Conservation (phyloP, 1,139 yeast genomes). For the Kodamaea sp. region DNA sequence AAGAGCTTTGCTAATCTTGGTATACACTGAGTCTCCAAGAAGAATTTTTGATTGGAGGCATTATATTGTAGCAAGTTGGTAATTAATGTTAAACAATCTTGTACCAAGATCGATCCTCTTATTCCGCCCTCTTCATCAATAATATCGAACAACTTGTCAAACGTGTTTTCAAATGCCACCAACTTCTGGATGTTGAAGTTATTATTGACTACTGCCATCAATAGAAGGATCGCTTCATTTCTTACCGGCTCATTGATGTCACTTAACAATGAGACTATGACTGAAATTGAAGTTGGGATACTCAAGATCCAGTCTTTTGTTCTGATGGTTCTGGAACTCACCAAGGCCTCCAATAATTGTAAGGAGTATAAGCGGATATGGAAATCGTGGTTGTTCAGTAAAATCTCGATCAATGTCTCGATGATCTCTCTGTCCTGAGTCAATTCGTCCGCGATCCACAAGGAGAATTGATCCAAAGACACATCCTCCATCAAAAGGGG, state of each 20-base stretch:
- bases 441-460: slow-evolving; percentile 95
- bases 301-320: slow-evolving; percentile 74
- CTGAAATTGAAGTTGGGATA: slow-evolving; percentile 79
- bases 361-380: slow-evolving; percentile 78
- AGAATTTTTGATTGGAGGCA: slow-evolving; percentile 86
- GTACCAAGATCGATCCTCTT: slow-evolving; percentile 86
- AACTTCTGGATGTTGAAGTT: slow-evolving; percentile 87
- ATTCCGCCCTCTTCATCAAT: slow-evolving; percentile 88
- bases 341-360: slow-evolving; percentile 82
- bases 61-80: slow-evolving; percentile 76
- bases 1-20: slow-evolving; percentile 63
- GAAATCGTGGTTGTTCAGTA: slow-evolving; percentile 58
- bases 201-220: slow-evolving; percentile 79
- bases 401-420: slow-evolving; percentile 55
- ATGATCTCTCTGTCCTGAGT: slow-evolving; percentile 68
- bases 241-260: slow-evolving; percentile 86
- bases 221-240: slow-evolving; percentile 80
- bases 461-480: slow-evolving; percentile 77
- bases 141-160: slow-evolving; percentile 75
- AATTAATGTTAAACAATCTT: slow-evolving; percentile 80
- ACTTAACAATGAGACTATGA: slow-evolving; percentile 66
- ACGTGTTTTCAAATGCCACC: slow-evolving; percentile 92
- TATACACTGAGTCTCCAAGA: slow-evolving; percentile 81
- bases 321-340: slow-evolving; percentile 71
- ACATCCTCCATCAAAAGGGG: slow-evolving; percentile 67